Evolutionary conservation across 805 yeast species (phyloP).

Genomic region (Candida peoriensis): DNA sequence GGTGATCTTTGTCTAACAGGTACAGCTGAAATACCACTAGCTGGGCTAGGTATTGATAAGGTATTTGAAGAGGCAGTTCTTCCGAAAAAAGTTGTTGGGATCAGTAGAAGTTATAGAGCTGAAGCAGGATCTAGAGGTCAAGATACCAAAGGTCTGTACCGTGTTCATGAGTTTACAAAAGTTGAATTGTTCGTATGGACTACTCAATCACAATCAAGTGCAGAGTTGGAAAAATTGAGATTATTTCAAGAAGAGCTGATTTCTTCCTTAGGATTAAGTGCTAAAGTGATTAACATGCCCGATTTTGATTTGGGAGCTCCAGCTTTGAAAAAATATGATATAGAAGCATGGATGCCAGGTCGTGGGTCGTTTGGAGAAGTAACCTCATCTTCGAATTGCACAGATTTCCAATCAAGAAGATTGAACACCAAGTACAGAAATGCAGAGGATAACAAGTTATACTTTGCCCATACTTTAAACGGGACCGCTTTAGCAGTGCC

Average conservation of each 20-base stretch:
- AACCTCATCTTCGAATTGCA: constrained; percentile 86
- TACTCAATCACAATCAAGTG: constrained; percentile 36
- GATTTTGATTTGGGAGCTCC: constrained; percentile 90
- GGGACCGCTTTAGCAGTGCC: constrained; percentile 98
- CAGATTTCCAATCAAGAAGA: constrained; percentile 85
- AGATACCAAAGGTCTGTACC: constrained; percentile 85
- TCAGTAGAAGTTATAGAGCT: constrained; percentile 84
- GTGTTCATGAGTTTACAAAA: constrained; percentile 96
- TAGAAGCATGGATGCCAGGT: constrained; percentile 99
- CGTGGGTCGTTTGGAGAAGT: constrained; percentile 90
- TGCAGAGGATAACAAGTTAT: constrained; percentile 26
- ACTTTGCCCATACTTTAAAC: constrained; percentile 76
- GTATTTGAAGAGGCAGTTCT: constrained; percentile 36
- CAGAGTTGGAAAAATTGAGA: constrained; percentile 55
- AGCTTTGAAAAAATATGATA: constrained; percentile 85
- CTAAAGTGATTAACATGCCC: constrained; percentile 85
- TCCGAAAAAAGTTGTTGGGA: constrained; percentile 67
- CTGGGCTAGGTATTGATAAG: constrained; percentile 63
- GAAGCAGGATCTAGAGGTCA: constrained; percentile 97
- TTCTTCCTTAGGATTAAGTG: constrained; percentile 63
- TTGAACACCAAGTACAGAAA: constrained; percentile 57
- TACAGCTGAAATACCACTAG: constrained; percentile 93
- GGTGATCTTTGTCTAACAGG: constrained; percentile 72
- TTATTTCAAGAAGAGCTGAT: constrained; percentile 63
- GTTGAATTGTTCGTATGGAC: constrained; percentile 87